phyloP scores from a whole-genome alignment of 345 rosid genomes.

The Gossypium sturtianum region DNA sequence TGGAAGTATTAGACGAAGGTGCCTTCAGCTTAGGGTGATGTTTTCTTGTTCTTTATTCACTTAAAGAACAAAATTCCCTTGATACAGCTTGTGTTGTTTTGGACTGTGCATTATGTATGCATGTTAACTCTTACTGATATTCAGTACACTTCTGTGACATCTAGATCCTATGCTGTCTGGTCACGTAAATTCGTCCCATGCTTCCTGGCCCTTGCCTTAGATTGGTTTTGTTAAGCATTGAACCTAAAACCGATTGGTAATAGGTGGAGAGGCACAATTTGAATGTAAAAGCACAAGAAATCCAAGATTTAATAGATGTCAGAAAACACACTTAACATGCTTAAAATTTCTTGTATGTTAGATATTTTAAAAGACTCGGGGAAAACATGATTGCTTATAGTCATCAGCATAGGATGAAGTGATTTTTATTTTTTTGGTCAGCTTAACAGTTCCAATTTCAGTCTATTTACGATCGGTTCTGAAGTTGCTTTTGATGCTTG shows the following conservation, averaged over 20 bases:
- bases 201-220: not conserved
- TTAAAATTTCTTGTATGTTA: not conserved
- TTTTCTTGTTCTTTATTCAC: not conserved
- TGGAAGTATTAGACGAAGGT: not conserved
- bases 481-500: not conserved
- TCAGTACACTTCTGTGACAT: not conserved
- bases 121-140: not conserved
- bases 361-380: not conserved
- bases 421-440: no score
- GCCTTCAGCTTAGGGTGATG: not conserved
- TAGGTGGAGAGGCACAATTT: no score
- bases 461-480: not conserved
- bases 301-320: no score
- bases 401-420: not conserved
- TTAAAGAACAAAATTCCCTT: not conserved
- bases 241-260: no score
- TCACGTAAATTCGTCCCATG: not conserved
- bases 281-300: no score
- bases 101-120: not conserved
- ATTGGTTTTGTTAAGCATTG: not conserved
- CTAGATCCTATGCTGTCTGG: not conserved
- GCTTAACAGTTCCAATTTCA: not conserved
- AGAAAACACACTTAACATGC: no score
- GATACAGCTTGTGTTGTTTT: not conserved
- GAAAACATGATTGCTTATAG: not conserved